Conservation (phyloP, 1,139 yeast species). For the Spathaspora sp. region DNA sequence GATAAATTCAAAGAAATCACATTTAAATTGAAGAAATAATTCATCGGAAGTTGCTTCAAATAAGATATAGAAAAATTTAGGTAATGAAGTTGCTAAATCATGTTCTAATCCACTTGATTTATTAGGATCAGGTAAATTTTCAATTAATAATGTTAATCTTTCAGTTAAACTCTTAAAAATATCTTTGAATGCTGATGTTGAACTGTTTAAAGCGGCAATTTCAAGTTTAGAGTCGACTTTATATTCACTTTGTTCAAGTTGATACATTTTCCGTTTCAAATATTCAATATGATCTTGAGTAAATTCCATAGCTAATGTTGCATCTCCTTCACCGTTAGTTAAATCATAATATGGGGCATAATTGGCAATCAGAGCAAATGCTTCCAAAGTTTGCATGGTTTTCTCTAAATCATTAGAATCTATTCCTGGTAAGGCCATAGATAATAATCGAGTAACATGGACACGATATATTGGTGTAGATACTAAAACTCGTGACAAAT, state of each 20-base stretch:
- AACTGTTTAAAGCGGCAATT: slow-evolving; percentile 62
- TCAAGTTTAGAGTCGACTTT: slow-evolving; percentile 45
- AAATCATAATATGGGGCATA: slow-evolving; percentile 71
- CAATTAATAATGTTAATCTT: slow-evolving; percentile 64
- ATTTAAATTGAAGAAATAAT: slow-evolving; percentile 52
- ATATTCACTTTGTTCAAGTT: slow-evolving; percentile 15
- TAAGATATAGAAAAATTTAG: slow-evolving; percentile 66
- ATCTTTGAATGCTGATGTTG: slow-evolving; percentile 70
- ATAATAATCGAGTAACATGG: slow-evolving; percentile 73
- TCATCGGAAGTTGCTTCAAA: slow-evolving; percentile 72
- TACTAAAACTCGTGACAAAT: slow-evolving; percentile 68
- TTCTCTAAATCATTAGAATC: slow-evolving; percentile 85
- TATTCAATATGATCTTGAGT: slow-evolving; percentile 61
- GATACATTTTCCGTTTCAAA: slow-evolving; percentile 39
- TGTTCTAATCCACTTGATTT: slow-evolving; percentile 47
- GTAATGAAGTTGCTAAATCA: slow-evolving; percentile 55
- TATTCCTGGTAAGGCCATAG: slow-evolving; percentile 74
- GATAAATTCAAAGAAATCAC: slow-evolving; percentile 54
- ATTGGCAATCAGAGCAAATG: slow-evolving; percentile 69
- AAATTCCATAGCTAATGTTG: slow-evolving; percentile 68
- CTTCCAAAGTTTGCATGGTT: slow-evolving; percentile 67
- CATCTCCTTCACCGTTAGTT: slow-evolving; percentile 42
- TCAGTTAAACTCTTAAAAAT: slow-evolving; percentile 59
- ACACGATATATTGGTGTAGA: slow-evolving; percentile 65
- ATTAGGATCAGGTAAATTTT: slow-evolving; percentile 70